phyloP scores from a whole-genome alignment of 352 stramenopile species.

The Phytophthora chlamydospora region DNA sequence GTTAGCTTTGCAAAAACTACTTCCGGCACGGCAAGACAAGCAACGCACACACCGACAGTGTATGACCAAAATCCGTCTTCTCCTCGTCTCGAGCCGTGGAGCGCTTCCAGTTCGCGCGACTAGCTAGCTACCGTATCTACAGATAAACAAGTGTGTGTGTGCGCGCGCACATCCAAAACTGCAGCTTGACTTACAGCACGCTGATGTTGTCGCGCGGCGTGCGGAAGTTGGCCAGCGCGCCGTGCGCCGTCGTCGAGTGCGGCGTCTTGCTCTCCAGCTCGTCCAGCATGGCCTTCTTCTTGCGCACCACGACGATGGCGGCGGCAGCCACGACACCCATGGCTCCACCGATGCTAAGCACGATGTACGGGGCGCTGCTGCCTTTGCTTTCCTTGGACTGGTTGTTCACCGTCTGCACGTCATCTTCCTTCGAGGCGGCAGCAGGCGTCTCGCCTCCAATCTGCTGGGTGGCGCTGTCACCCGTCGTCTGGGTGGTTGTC shows the following conservation, averaged over 20 bases:
- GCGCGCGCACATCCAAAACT: slow-evolving; percentile 29
- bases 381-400: slow-evolving; percentile 9
- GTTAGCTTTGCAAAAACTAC: too few species aligned
- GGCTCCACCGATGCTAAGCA: slow-evolving; percentile 39
- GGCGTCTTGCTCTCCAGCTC: slow-evolving; percentile 68
- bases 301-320: slow-evolving; percentile 64
- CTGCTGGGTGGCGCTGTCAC: slow-evolving; percentile 7
- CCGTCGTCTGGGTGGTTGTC: slow-evolving; percentile 10
- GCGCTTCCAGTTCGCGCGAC: slow-evolving; percentile 22
- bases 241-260: slow-evolving; percentile 29
- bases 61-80: slow-evolving; percentile 30
- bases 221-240: slow-evolving; percentile 48
- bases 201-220: slow-evolving; percentile 59
- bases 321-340: slow-evolving; percentile 54
- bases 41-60: slow-evolving; percentile 18
- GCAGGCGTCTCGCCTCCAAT: slow-evolving; percentile 23
- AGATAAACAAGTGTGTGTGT: slow-evolving; percentile 38
- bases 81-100: slow-evolving; percentile 19
- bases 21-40: neutral
- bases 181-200: slow-evolving; percentile 43
- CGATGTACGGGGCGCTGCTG: slow-evolving; percentile 36
- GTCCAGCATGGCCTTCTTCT: slow-evolving; percentile 72
- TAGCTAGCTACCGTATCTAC: slow-evolving; percentile 33
- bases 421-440: slow-evolving; percentile 27
- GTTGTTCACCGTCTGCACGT: slow-evolving; percentile 48